Conservation (phyloP, 2,329 filamentous ascomycete species). For the Xylariaceae sp. region DNA sequence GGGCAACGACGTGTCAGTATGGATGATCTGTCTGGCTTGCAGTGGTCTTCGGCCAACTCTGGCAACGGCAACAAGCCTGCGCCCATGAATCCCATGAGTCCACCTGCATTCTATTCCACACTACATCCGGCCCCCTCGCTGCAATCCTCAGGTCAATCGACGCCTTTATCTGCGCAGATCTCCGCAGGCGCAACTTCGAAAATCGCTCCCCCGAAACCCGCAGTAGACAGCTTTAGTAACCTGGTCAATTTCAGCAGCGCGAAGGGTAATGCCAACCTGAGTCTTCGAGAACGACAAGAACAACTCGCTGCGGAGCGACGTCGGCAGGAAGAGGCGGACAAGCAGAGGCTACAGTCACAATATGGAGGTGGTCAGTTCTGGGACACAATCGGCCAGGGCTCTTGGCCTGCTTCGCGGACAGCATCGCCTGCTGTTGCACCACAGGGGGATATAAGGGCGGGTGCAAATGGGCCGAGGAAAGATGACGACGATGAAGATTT, state of each 20-base stretch:
- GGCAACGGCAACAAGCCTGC: conserved; percentile 26
- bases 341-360: conserved; percentile 66
- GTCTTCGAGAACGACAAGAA: conserved; percentile 72
- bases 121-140: conserved; percentile 55
- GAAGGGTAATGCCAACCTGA: conserved; percentile 65
- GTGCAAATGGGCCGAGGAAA: conserved; percentile 32
- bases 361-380: conserved; percentile 75
- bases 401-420: conserved; percentile 46
- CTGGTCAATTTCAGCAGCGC: conserved; percentile 61
- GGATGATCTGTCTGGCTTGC: conserved; percentile 35
- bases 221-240: conserved; percentile 73
- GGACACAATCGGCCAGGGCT: conserved; percentile 61
- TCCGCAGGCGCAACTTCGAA: conserved; percentile 44
- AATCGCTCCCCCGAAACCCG: conserved; percentile 45
- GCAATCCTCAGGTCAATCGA: conserved; percentile 52
- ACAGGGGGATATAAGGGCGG: conserved; percentile 28
- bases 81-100: conserved; percentile 30
- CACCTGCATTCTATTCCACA: conserved; percentile 35
- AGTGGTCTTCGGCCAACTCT: conserved; percentile 34
- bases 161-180: conserved; percentile 50
- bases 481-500: conserved; percentile 55
- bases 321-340: conserved; percentile 69
- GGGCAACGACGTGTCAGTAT: conserved; percentile 23
- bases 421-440: conserved; percentile 41
- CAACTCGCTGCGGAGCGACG: conserved; percentile 61